phyloP scores from a whole-genome alignment of 2,329 filamentous ascomycete genomes.

The Emmonsiellopsis sp. region DNA sequence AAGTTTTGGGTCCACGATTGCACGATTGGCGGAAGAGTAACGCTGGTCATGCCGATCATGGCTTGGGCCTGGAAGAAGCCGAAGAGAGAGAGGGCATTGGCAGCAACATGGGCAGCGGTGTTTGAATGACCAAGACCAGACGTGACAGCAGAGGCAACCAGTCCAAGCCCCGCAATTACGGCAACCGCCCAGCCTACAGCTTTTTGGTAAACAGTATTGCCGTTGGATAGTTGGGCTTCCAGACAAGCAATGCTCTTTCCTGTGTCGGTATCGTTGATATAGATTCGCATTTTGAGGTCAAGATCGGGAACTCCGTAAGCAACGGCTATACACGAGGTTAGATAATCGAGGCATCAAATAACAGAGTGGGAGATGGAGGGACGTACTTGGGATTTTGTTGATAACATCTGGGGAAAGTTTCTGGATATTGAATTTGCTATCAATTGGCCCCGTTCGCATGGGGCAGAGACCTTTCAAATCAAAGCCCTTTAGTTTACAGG shows the following conservation, averaged over 20 bases:
- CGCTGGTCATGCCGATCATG: constrained; percentile 75
- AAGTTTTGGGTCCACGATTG: constrained; percentile 95
- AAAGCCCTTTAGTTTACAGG: constrained; percentile 53
- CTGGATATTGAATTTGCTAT: constrained; percentile 60
- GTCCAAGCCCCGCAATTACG: constrained; percentile 72
- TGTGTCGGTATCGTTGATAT: constrained; percentile 63
- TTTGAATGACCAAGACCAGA: constrained; percentile 89
- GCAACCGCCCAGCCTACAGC: constrained; percentile 87
- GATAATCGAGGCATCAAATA: background rate
- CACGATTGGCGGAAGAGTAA: constrained; percentile 77
- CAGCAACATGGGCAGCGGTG: constrained; percentile 86
- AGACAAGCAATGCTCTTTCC: constrained; percentile 69
- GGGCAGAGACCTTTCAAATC: constrained; percentile 71
- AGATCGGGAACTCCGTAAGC: constrained; percentile 86
- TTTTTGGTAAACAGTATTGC: constrained; percentile 80
- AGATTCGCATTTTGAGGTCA: constrained; percentile 74
- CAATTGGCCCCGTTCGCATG: constrained; percentile 77
- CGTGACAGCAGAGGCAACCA: constrained; percentile 77
- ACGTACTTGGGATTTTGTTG: constrained; percentile 56
- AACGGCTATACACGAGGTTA: constrained; percentile 45
- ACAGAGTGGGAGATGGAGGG: background rate
- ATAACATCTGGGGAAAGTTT: constrained; percentile 49
- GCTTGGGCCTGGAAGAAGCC: constrained; percentile 92
- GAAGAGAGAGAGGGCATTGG: constrained; percentile 89
- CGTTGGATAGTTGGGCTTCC: constrained; percentile 80